Percentiles rank a stretch among this genome's conserved stretches.
These are phyloP conservation scores for Gnaphalium uliginosum DNA, from an alignment of 129 eudicot genomes.

Conservation along the genomic window DNA sequence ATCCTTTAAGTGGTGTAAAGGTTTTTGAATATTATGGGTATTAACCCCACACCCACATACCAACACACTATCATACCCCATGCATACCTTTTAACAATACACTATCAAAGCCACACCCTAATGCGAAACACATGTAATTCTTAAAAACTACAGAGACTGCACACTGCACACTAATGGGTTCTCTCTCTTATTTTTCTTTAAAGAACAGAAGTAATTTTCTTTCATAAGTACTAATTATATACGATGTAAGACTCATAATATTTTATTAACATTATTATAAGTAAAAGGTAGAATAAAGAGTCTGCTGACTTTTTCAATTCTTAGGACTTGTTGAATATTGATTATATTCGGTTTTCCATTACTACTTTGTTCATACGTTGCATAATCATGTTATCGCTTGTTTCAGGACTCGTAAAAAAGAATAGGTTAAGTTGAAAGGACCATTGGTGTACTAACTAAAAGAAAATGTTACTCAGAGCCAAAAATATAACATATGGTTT, in stretches of 20 bases:
- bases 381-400: constrained; percentile 3
- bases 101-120: too few species aligned
- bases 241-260: neutral
- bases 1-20: too few species aligned
- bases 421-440: neutral
- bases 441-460: neutral
- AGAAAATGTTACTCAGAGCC: neutral
- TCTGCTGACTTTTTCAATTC: neutral
- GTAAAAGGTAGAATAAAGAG: neutral
- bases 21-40: too few species aligned
- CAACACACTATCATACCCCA: too few species aligned
- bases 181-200: neutral
- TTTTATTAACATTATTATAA: neutral
- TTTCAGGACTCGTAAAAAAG: neutral
- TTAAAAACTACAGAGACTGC: neutral
- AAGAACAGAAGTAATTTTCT: neutral
- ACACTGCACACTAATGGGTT: neutral
- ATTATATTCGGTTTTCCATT: constrained; percentile 7
- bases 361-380: neutral
- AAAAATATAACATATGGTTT: constrained; percentile 3
- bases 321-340: neutral
- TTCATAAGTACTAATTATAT: neutral
- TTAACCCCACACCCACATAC: too few species aligned
- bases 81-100: too few species aligned
- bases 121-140: too few species aligned